Evolutionary conservation across 2,329 filamentous ascomycete species (phyloP).

Genomic region (Xylariaceae sp.): DNA sequence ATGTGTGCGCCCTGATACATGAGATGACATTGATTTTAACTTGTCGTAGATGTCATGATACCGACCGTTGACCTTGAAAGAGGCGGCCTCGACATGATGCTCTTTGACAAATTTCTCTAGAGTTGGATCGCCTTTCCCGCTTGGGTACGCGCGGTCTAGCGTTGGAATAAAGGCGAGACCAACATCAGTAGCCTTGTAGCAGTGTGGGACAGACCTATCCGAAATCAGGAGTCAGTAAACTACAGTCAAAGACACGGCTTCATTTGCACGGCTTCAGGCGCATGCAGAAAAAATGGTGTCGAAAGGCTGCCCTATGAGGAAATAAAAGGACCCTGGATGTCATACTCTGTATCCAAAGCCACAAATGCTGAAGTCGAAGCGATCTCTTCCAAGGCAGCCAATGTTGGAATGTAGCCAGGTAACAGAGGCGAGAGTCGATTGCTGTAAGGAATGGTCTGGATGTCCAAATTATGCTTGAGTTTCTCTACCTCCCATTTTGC

Average conservation of each 20-base stretch:
- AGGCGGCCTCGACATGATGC: not conserved
- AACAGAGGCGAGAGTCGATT: not conserved
- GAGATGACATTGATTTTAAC: not conserved
- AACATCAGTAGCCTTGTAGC: conserved; percentile 1
- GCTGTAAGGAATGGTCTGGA: not conserved
- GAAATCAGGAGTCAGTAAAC: not conserved
- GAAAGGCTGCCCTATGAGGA: no score
- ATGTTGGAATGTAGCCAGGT: conserved; percentile 7
- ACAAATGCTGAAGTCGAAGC: conserved; percentile 13
- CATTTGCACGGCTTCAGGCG: no score
- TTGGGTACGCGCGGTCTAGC: not conserved
- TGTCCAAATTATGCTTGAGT: conserved; percentile 1
- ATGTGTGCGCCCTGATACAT: not conserved
- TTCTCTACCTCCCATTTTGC: not conserved
- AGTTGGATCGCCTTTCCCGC: not conserved
- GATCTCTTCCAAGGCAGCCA: conserved; percentile 1
- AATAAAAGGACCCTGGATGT: not conserved
- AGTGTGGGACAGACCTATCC: not conserved
- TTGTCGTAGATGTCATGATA: not conserved
- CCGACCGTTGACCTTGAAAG: conserved; percentile 9
- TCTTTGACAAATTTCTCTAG: not conserved
- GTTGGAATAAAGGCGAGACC: conserved; percentile 20
- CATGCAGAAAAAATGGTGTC: no score
- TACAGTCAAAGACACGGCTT: no score
- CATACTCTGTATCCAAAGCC: not conserved